Evolutionary conservation across 306 rosid genomes (phyloP).

Genomic region (Prinsepia uniflora): DNA sequence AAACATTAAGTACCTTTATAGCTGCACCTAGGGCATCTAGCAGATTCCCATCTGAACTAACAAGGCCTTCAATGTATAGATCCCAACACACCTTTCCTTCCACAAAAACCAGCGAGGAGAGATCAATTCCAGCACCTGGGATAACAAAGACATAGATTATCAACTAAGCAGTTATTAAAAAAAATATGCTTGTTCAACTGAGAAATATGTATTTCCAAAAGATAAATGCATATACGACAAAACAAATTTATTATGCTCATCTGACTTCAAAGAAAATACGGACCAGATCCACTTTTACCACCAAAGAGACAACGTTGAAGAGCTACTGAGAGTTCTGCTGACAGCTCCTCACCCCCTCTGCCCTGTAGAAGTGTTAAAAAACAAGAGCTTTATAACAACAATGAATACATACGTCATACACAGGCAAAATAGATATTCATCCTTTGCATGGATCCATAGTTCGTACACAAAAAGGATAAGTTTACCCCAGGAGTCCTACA

Average conservation of each 20-base stretch:
- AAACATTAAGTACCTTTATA: conserved; percentile 57
- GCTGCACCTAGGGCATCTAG: conserved; percentile 87
- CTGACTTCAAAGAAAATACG: conserved; percentile 4
- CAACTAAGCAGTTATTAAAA: not conserved
- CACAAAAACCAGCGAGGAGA: conserved; percentile 57
- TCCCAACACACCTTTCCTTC: conserved; percentile 94
- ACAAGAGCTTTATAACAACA: not conserved
- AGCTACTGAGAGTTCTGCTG: conserved; percentile 63
- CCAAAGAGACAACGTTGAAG: conserved; percentile 76
- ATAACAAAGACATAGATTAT: conserved; percentile 8
- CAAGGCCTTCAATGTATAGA: conserved; percentile 85
- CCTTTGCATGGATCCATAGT: not conserved
- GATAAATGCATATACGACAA: too few relatives aligned
- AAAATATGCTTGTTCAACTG: not conserved
- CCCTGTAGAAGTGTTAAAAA: conserved; percentile 42
- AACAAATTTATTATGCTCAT: too few relatives aligned
- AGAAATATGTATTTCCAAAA: not conserved
- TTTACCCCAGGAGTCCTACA: too few relatives aligned
- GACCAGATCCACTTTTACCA: conserved; percentile 80
- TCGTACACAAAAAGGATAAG: not conserved
- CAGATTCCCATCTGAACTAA: conserved; percentile 82
- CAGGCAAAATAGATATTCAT: not conserved
- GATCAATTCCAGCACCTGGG: conserved; percentile 83
- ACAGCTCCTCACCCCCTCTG: conserved; percentile 85
- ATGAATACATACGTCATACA: not conserved